Evolutionary conservation across 306 rosid genomes (phyloP), one percentile per base, ranked within the genome.

Genomic region (Citrullus colocynthis): DNA sequence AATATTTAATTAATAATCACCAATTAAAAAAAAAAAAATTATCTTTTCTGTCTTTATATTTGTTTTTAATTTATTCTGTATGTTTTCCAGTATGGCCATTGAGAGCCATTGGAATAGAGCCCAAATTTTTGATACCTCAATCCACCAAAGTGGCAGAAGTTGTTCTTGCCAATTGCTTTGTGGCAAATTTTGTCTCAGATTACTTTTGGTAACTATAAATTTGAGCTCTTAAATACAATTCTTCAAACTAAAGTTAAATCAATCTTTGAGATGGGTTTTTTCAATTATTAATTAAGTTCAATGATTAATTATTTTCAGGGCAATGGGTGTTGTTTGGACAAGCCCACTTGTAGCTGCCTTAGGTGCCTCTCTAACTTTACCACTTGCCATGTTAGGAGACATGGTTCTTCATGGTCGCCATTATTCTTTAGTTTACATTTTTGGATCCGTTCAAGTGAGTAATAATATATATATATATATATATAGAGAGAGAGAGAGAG

Each of bases 251-350:
- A 42, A 8, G 9, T 36, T 36, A 36, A 24, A 36, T 36, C 0
- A 36, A 36, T 36, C 39, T 36, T 5, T 36, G 5, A 36, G 4
- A 36, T 36, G 45, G 45, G 45, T 63, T 37, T 16, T 4, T 24
- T 0, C 28, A 14, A 5, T 63, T 30, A 4, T 61, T 61, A 9
- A 39, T 3, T 34, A 15, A 63, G 9, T 2, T 3, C 24, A n/a
- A 42, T 44, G 7, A 8, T 44, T 48, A 52, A 61, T 61, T 61
- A 14, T 4, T 14, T 48, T 62, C 70, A 76, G 85, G 85, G 85
- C 81, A 6, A 61, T 82, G 76, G 85, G 75, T 41, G 81, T 82
- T 59, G 85, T 78, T 32, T 82, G 85, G 85, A 82, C 81, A 11
- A 44, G 81, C 11, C 81, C 81, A 59, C 57, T 82, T 6, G 76